Conservation (phyloP, 108 stramenopile species). For the Skeletonema costatum region DNA sequence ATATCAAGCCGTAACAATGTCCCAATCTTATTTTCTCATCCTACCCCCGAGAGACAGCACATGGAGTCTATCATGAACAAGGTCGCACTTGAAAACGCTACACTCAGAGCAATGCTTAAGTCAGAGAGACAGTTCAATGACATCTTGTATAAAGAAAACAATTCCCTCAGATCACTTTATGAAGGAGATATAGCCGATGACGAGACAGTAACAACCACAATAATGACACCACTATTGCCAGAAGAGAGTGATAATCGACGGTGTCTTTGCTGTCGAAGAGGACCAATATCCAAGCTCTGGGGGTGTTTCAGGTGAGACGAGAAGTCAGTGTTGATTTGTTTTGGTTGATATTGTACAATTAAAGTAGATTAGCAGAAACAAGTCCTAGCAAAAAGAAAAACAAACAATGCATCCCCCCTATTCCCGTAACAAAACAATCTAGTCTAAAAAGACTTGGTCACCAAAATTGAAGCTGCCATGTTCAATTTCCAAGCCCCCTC, state of each 20-base stretch:
- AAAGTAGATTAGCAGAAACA: not conserved
- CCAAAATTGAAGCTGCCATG: constrained; percentile 28
- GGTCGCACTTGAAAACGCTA: constrained; percentile 22
- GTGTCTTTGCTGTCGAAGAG: not conserved
- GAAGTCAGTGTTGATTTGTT: not conserved
- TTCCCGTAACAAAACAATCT: not conserved
- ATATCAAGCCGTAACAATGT: constrained; percentile 13
- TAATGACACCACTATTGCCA: constrained; percentile 17
- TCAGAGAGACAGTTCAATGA: constrained; percentile 17
- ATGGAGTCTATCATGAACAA: constrained; percentile 18
- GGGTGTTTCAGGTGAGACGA: not conserved
- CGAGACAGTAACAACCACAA: not conserved
- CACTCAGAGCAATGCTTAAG: constrained; percentile 19
- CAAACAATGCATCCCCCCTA: not conserved
- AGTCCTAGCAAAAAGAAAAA: not conserved
- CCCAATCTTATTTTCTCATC: constrained; percentile 17
- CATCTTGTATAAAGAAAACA: constrained; percentile 9
- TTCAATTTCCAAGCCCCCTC: constrained; percentile 29
- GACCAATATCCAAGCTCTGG: not conserved
- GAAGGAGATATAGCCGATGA: not conserved
- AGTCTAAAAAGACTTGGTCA: constrained; percentile 16
- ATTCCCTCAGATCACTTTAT: not conserved
- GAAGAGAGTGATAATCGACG: not conserved
- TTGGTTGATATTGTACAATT: not conserved
- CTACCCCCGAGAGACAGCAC: constrained; percentile 27